Conservation (phyloP, 2,329 filamentous ascomycete genomes). For the Proliferodiscus dingleyae region DNA sequence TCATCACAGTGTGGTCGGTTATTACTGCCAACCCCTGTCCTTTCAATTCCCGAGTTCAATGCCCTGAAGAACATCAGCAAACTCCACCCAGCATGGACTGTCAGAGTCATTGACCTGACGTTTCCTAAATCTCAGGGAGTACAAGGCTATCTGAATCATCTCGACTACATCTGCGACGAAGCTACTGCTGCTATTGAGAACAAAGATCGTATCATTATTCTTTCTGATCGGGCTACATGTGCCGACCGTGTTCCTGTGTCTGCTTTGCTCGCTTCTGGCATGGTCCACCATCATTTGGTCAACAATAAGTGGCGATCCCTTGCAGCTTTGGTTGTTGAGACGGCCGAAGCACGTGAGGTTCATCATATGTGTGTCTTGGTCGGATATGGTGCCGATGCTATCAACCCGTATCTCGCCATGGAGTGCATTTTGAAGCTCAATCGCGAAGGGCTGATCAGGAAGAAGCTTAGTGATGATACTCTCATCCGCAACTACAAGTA, state of each 20-base stretch:
- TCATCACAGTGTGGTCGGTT: constrained; percentile 81
- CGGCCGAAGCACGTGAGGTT: constrained; percentile 91
- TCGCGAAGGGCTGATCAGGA: constrained; percentile 86
- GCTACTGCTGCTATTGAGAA: constrained; percentile 79
- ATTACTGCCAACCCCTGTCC: constrained; percentile 79
- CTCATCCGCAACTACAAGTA: constrained; percentile 96
- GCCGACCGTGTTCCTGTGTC: constrained; percentile 81
- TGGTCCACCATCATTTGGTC: constrained; percentile 93
- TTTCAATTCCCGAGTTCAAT: constrained; percentile 89
- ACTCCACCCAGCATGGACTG: constrained; percentile 74
- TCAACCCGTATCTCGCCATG: constrained; percentile 92
- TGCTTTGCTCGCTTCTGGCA: constrained; percentile 79
- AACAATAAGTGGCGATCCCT: constrained; percentile 93
- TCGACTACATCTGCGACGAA: constrained; percentile 84
- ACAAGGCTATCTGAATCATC: constrained; percentile 76
- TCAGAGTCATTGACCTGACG: constrained; percentile 86
- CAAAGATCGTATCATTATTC: constrained; percentile 77
- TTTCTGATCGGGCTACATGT: constrained; percentile 84
- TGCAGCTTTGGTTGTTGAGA: constrained; percentile 83
- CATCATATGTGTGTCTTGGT: constrained; percentile 99
- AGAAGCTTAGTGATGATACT: constrained; percentile 75
- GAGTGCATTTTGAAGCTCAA: constrained; percentile 97
- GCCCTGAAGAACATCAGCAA: constrained; percentile 72
- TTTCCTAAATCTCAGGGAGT: constrained; percentile 83
- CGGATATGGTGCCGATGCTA: constrained; percentile 88